A percentile compares a stretch with the other conserved stretches of the same genome.
phyloP scores from a whole-genome alignment of 2,329 filamentous ascomycete species.

The Penicillium hordei region DNA sequence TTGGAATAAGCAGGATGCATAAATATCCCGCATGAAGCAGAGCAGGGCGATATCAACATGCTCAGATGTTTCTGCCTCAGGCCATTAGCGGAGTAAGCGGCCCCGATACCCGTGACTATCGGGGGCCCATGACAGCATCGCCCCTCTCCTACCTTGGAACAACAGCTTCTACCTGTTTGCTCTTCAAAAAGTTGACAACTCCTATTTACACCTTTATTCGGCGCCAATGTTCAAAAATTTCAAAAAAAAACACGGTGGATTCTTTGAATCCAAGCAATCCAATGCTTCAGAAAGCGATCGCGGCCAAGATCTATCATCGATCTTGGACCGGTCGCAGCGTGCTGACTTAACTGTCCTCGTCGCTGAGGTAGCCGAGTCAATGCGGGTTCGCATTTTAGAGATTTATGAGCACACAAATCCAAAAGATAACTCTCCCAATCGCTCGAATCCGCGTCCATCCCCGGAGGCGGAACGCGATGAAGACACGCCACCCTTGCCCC shows the following conservation, averaged over 20 bases:
- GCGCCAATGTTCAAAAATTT: slow-evolving; percentile 34
- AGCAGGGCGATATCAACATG: neutral
- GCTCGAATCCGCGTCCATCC: neutral
- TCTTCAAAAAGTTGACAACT: neutral
- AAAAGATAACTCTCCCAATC: neutral
- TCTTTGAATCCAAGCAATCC: slow-evolving; percentile 31
- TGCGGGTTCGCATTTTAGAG: slow-evolving; percentile 41
- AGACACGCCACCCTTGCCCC: slow-evolving; percentile 14
- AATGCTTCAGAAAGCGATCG: slow-evolving; percentile 24
- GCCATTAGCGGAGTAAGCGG: slow-evolving; percentile 5
- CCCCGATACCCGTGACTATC: neutral
- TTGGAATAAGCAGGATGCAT: neutral
- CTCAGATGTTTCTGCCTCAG: slow-evolving; percentile 2
- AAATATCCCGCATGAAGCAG: neutral
- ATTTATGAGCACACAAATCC: slow-evolving; percentile 35
- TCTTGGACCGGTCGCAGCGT: slow-evolving; percentile 44
- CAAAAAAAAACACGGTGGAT: slow-evolving; percentile 33
- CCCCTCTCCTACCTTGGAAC: slow-evolving; percentile 2
- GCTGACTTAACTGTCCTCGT: slow-evolving; percentile 45
- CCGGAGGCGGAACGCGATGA: slow-evolving; percentile 11
- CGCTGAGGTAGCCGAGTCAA: slow-evolving; percentile 40
- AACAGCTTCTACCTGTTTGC: neutral
- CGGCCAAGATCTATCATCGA: slow-evolving; percentile 44
- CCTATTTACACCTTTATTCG: neutral
- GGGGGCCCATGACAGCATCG: slow-evolving; percentile 10